A percentile compares a stretch with the other conserved stretches of the same genome.
These are phyloP conservation scores for Sordariomycetes sp. DNA, from an alignment of 2,329 filamentous ascomycete species.

Conservation along the genomic window DNA sequence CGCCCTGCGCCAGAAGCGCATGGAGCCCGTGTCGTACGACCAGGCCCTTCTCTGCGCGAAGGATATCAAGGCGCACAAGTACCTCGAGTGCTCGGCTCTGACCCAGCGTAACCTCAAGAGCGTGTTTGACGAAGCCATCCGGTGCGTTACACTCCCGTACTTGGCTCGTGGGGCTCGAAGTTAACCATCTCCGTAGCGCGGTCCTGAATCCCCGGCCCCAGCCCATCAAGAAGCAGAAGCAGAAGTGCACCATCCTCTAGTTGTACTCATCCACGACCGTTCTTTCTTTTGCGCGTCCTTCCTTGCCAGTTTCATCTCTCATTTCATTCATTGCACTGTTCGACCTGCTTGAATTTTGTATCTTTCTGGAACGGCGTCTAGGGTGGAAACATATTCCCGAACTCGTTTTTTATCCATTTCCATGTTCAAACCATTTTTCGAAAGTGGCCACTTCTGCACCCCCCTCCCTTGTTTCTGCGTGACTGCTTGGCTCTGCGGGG, in stretches of 20 bases:
- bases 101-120: constrained; percentile 97
- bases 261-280: constrained; percentile 6
- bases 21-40: constrained; percentile 94
- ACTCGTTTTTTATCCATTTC: constrained; percentile 16
- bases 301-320: not conserved
- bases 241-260: constrained; percentile 59
- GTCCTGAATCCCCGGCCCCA: constrained; percentile 57
- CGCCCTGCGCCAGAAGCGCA: constrained; percentile 76
- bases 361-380: constrained; percentile 6
- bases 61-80: constrained; percentile 93
- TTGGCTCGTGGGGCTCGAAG: not conserved
- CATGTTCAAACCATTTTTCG: constrained; percentile 6
- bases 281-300: not conserved
- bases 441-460: not conserved
- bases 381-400: constrained; percentile 10
- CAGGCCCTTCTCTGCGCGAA: constrained; percentile 80
- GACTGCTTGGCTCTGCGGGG: not conserved
- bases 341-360: constrained; percentile 7
- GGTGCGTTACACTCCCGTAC: constrained; percentile 41
- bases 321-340: constrained; percentile 6
- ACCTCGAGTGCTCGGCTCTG: constrained; percentile 92
- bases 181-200: constrained; percentile 34
- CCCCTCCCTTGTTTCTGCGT: not conserved
- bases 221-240: constrained; percentile 44
- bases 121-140: constrained; percentile 96